phyloP scores from a whole-genome alignment of 2,329 filamentous ascomycete species.

The Endocalyx cinctus region DNA sequence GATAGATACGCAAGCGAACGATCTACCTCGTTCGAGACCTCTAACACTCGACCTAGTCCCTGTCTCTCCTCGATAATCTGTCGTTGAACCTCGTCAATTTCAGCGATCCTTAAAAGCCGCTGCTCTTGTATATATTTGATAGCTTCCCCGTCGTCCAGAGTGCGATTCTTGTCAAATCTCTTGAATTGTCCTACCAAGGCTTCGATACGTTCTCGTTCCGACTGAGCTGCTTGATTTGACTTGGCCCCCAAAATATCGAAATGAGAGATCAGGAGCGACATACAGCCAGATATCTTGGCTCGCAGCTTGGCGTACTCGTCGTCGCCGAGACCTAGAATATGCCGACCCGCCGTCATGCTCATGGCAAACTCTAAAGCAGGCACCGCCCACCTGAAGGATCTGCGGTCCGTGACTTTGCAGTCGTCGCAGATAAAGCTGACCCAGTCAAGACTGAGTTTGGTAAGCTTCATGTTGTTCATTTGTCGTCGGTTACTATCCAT shows the following conservation, averaged over 20 bases:
- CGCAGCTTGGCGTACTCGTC: slow-evolving; percentile 80
- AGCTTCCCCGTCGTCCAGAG: slow-evolving; percentile 80
- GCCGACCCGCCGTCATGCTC: slow-evolving; percentile 91
- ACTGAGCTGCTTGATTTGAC: slow-evolving; percentile 87
- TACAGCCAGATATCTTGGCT: slow-evolving; percentile 89
- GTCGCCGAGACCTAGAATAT: slow-evolving; percentile 86
- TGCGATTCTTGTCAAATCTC: slow-evolving; percentile 70
- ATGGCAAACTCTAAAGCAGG: slow-evolving; percentile 93
- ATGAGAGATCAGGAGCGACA: slow-evolving; percentile 95
- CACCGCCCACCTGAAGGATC: slow-evolving; percentile 97
- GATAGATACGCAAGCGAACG: slow-evolving; percentile 90
- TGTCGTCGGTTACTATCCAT: slow-evolving; percentile 94
- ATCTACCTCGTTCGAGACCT: slow-evolving; percentile 93
- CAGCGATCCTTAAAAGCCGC: slow-evolving; percentile 66
- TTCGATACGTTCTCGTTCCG: slow-evolving; percentile 84
- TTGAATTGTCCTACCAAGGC: slow-evolving; percentile 71
- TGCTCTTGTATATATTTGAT: slow-evolving; percentile 68
- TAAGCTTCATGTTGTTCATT: slow-evolving; percentile 96
- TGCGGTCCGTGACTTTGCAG: slow-evolving; percentile 87
- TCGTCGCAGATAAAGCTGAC: slow-evolving; percentile 97
- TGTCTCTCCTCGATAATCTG: slow-evolving; percentile 81
- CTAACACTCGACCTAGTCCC: slow-evolving; percentile 82
- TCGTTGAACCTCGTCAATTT: slow-evolving; percentile 73
- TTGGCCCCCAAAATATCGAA: slow-evolving; percentile 99
- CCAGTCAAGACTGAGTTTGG: slow-evolving; percentile 91